These are phyloP conservation scores for Urochloa ruziziensis DNA, from an alignment of 176 grass and related monocot species.

Conservation along the genomic window DNA sequence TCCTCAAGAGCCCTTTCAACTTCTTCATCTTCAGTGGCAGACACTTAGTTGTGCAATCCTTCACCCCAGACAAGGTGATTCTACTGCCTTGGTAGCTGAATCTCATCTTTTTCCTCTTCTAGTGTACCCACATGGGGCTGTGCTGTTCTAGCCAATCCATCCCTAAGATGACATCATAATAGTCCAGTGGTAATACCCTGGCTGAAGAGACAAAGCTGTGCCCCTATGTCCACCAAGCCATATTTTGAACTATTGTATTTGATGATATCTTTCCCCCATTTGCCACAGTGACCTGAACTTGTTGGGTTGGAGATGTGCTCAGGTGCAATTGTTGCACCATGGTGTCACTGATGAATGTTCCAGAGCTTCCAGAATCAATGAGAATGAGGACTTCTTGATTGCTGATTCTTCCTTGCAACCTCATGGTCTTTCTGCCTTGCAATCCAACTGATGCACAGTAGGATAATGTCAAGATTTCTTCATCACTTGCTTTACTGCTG, in stretches of 20 bases:
- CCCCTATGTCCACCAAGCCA: not conserved
- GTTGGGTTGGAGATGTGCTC: too few relatives aligned
- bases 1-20: fast-evolving
- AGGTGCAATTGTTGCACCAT: fast-evolving
- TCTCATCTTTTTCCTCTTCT: too few relatives aligned
- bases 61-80: not conserved
- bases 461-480: not conserved
- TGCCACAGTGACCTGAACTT: not conserved
- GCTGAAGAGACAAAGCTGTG: not conserved
- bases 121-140: too few relatives aligned
- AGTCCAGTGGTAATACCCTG: fast-evolving
- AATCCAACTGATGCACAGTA: fast-evolving
- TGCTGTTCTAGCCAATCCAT: too few relatives aligned
- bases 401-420: fast-evolving
- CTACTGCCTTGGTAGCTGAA: too few relatives aligned
- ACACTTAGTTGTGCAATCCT: not conserved
- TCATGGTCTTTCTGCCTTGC: not conserved
- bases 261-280: fast-evolving
- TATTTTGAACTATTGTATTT: fast-evolving
- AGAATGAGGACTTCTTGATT: not conserved
- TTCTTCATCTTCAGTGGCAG: fast-evolving
- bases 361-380: not conserved
- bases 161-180: too few relatives aligned
- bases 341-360: not conserved
- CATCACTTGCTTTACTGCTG: not conserved